Evolutionary conservation across 805 yeast species (phyloP), one percentile per base, ranked within the genome.

Genomic region (Ogataea chonburiensis): DNA sequence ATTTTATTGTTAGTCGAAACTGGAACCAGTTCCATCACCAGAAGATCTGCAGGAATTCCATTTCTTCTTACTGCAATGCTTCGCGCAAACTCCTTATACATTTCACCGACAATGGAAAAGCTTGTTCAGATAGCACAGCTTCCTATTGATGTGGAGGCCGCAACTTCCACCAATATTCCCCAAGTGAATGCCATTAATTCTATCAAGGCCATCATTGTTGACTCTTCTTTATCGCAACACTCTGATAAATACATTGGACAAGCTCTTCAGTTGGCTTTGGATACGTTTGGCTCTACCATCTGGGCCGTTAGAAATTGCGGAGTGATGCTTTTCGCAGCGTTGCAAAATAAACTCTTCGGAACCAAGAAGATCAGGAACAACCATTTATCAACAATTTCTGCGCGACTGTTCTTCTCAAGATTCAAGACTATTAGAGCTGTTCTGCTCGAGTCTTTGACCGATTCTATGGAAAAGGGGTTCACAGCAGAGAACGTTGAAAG

Each of bases 241-340:
- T 71, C 84, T 8, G 57, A 73, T 0, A 58, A 61, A 4, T 79
- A 66, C 52, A 67, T 81, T 7, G 79, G 79, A 39, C 59, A 62
- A 8, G 82, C 85, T 0, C 61, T 91, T 17, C 67, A 69, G 17
- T 56, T 86, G 14, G 68, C 94, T 0, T 67, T 93, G 27, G 50
- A 61, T 2, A 71, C 79, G 22, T 86, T 91, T 59, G 68, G 75
- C 1, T 76, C 85, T 2, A 64, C 70, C 2, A 67, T 78, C 16
- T 91, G 98, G 98, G 79, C 95, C 0, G 72, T 91, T 17, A 71
- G 96, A 53, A 91, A 91, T 56, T 86, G 97, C 58, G 87, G 95
- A 0, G 83, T 89, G 13, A 93, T 91, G 98, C 67, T 91, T 25
- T 91, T 88, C 56, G 81, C 95, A 1, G 79, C 95, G 0, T 60